These are phyloP conservation scores for Stachybotrys elegans DNA, from an alignment of 2,329 filamentous ascomycete species.

Conservation along the genomic window DNA sequence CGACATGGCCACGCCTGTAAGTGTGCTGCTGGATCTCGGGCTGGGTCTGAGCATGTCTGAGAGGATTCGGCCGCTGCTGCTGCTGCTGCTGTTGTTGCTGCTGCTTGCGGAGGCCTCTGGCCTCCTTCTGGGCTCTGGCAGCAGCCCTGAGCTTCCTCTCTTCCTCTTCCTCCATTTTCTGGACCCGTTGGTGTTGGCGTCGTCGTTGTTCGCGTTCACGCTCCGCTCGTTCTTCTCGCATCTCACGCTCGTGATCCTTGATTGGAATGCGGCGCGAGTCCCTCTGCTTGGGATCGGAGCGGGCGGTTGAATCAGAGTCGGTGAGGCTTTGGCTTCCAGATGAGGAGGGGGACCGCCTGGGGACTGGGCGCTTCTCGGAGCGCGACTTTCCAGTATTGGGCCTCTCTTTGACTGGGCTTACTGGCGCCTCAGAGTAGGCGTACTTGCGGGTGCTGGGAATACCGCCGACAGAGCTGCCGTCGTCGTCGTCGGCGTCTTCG, in stretches of 20 bases:
- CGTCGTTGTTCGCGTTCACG: conserved; percentile 22
- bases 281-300: conserved; percentile 24
- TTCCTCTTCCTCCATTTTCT: conserved; percentile 17
- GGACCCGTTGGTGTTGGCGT: conserved; percentile 16
- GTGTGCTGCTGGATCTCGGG: conserved; percentile 24
- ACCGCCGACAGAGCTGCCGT: conserved; percentile 35
- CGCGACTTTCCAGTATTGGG: conserved; percentile 48
- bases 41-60: conserved; percentile 26
- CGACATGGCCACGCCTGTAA: conserved; percentile 24
- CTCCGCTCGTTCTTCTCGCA: conserved; percentile 13
- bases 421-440: conserved; percentile 40
- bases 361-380: conserved; percentile 27
- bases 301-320: conserved; percentile 40
- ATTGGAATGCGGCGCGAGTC: conserved; percentile 16
- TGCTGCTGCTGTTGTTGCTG: conserved; percentile 16
- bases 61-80: conserved; percentile 22
- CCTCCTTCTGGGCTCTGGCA: conserved; percentile 11
- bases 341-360: conserved; percentile 31
- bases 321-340: conserved; percentile 27
- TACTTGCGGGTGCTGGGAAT: conserved; percentile 36
- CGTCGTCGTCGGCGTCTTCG: conserved; percentile 49
- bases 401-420: conserved; percentile 40
- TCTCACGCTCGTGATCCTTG: conserved; percentile 20
- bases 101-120: conserved; percentile 7
- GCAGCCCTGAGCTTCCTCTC: conserved; percentile 18